These are phyloP conservation scores for Podospora tetraspora DNA, from an alignment of 495 filamentous ascomycete genomes.

Conservation along the genomic window DNA sequence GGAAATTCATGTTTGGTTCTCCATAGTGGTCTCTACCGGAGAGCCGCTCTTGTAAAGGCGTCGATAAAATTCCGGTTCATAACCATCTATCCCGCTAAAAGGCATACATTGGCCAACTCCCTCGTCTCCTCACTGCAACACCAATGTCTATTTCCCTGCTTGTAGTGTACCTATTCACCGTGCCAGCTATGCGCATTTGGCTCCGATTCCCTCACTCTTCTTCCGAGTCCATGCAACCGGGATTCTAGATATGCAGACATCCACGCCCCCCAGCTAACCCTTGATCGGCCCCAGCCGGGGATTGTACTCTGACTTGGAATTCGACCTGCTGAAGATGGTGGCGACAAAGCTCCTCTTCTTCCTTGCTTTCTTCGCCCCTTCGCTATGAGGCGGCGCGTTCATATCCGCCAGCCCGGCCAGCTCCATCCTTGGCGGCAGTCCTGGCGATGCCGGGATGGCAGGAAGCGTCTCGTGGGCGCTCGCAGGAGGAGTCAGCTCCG, in stretches of 20 bases:
- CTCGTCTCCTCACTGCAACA: neutral
- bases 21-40: neutral
- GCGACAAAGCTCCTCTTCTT: conserved; percentile 51
- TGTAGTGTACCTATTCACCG: too few relatives aligned
- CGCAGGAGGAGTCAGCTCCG: conserved; percentile 25
- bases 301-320: conserved; percentile 13
- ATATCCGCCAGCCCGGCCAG: neutral
- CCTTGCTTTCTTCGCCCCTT: conserved; percentile 28
- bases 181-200: neutral
- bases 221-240: neutral
- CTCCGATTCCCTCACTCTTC: neutral
- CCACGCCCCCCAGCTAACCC: neutral
- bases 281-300: conserved; percentile 16
- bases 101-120: neutral
- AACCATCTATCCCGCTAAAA: neutral
- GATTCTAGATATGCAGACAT: neutral
- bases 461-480: conserved; percentile 24
- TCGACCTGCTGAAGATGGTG: conserved; percentile 40
- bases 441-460: conserved; percentile 15
- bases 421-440: neutral
- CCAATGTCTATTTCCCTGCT: neutral
- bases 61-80: neutral
- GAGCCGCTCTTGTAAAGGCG: neutral
- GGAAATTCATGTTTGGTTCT: neutral
- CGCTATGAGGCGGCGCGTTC: neutral